phyloP scores from a whole-genome alignment of 2,329 filamentous ascomycete genomes.

The Fusarium cicatricum region DNA sequence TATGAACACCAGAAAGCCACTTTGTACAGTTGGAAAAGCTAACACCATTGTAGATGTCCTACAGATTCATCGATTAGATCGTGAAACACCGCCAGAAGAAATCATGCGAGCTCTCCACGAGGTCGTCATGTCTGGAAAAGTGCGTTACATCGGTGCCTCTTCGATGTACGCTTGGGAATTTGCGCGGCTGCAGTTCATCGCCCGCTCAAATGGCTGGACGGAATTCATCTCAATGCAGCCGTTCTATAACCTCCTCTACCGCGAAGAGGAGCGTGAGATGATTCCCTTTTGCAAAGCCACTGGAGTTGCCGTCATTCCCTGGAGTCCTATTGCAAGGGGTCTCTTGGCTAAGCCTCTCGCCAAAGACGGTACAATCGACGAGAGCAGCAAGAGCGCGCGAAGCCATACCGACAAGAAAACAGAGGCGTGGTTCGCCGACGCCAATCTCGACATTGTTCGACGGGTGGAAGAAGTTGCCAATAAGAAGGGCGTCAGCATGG shows the following conservation, averaged over 20 bases:
- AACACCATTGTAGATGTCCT: constrained; percentile 55
- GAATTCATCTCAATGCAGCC: constrained; percentile 69
- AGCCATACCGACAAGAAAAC: constrained; percentile 36
- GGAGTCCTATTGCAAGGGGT: constrained; percentile 46
- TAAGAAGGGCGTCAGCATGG: constrained; percentile 67
- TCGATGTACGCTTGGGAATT: constrained; percentile 61
- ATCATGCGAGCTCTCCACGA: constrained; percentile 69
- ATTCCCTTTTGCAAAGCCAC: constrained; percentile 47
- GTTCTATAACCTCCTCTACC: constrained; percentile 64
- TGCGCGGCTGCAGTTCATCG: constrained; percentile 59
- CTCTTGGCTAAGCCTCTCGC: constrained; percentile 43
- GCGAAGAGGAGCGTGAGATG: constrained; percentile 64
- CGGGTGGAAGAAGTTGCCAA: constrained; percentile 62
- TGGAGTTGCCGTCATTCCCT: constrained; percentile 48
- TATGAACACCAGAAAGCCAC: constrained; percentile 24
- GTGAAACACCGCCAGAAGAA: constrained; percentile 55
- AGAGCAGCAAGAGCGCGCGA: constrained; percentile 8
- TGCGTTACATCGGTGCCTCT: constrained; percentile 60
- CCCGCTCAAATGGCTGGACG: constrained; percentile 63
- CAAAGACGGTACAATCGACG: constrained; percentile 13
- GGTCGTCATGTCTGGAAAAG: constrained; percentile 63
- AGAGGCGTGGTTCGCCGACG: constrained; percentile 40
- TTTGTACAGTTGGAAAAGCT: constrained; percentile 51
- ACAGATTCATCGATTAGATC: constrained; percentile 68
- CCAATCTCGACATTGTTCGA: constrained; percentile 44